These are phyloP conservation scores for Penicillium sp. DNA, from an alignment of 2,329 filamentous ascomycete genomes.

Conservation along the genomic window DNA sequence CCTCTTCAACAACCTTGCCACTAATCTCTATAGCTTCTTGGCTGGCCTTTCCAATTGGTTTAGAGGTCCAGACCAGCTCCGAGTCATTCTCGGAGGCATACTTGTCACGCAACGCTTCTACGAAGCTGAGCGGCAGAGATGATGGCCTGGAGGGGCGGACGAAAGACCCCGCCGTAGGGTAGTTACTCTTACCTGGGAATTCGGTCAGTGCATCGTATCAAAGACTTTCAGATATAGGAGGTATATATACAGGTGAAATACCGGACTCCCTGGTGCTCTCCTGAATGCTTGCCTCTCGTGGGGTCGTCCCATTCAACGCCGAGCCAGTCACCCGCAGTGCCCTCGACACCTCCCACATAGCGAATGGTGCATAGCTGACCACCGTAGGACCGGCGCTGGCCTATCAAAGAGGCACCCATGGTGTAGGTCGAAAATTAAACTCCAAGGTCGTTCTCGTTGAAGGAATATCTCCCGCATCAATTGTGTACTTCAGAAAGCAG, in stretches of 20 bases:
- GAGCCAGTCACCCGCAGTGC: slow-evolving; percentile 79
- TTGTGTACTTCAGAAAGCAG: slow-evolving; percentile 11
- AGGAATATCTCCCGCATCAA: slow-evolving; percentile 13
- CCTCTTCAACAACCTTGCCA: slow-evolving; percentile 84
- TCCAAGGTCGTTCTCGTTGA: not conserved
- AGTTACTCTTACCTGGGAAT: slow-evolving; percentile 60
- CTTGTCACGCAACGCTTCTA: slow-evolving; percentile 79
- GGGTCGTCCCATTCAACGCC: slow-evolving; percentile 97
- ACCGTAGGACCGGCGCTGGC: slow-evolving; percentile 79
- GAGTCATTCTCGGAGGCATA: slow-evolving; percentile 68
- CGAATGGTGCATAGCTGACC: slow-evolving; percentile 80
- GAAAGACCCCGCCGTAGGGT: slow-evolving; percentile 79
- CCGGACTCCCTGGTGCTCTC: slow-evolving; percentile 73
- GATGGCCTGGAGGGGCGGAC: slow-evolving; percentile 73
- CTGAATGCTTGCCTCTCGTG: slow-evolving; percentile 85
- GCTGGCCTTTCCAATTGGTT: slow-evolving; percentile 6
- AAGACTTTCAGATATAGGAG: not conserved
- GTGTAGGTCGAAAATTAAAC: not conserved
- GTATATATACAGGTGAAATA: slow-evolving; percentile 75
- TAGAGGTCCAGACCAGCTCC: slow-evolving; percentile 26
- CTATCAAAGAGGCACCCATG: slow-evolving; percentile 46
- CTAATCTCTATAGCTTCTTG: slow-evolving; percentile 69
- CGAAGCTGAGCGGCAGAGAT: slow-evolving; percentile 72
- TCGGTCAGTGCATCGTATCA: slow-evolving; percentile 19
- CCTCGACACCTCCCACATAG: slow-evolving; percentile 76